phyloP scores from a whole-genome alignment of 352 stramenopile species.

The Elongisporangium prolatum region DNA sequence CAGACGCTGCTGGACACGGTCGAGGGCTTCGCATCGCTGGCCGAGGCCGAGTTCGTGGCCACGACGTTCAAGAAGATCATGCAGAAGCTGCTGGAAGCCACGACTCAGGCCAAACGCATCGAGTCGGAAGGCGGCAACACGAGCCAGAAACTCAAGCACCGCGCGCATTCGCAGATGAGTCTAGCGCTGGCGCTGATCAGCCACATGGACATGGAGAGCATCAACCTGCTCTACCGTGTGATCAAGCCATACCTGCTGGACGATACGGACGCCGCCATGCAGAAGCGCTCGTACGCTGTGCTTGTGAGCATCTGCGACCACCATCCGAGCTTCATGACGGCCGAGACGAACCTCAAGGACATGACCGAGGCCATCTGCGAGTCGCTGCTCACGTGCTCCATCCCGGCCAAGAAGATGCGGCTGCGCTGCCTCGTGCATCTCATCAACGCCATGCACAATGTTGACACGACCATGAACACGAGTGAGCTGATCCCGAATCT shows the following conservation, averaged over 20 bases:
- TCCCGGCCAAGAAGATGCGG: conserved; percentile 94
- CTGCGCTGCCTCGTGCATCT: conserved; percentile 87
- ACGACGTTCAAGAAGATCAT: conserved; percentile 87
- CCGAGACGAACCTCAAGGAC: conserved; percentile 84
- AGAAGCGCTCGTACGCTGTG: conserved; percentile 86
- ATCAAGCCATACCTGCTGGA: conserved; percentile 87
- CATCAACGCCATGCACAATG: conserved; percentile 69
- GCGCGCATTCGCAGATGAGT: conserved; percentile 71
- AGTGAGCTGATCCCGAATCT: conserved; percentile 87
- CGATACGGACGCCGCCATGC: conserved; percentile 80
- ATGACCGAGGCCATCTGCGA: conserved; percentile 92
- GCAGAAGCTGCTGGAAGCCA: conserved; percentile 85
- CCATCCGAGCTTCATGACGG: conserved; percentile 72
- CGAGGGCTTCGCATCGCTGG: conserved; percentile 75
- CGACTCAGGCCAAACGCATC: conserved; percentile 67
- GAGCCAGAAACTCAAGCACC: conserved; percentile 49
- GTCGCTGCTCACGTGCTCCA: conserved; percentile 92
- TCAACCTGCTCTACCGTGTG: conserved; percentile 81
- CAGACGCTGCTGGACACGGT: conserved; percentile 77
- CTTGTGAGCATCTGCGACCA: conserved; percentile 85
- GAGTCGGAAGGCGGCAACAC: conserved; percentile 39
- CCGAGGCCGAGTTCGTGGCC: conserved; percentile 54
- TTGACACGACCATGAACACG: conserved; percentile 46
- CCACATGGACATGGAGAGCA: conserved; percentile 74
- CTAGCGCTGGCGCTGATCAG: conserved; percentile 71